Evolutionary conservation across 805 yeast species (phyloP).

Genomic region (Candida saitoana): DNA sequence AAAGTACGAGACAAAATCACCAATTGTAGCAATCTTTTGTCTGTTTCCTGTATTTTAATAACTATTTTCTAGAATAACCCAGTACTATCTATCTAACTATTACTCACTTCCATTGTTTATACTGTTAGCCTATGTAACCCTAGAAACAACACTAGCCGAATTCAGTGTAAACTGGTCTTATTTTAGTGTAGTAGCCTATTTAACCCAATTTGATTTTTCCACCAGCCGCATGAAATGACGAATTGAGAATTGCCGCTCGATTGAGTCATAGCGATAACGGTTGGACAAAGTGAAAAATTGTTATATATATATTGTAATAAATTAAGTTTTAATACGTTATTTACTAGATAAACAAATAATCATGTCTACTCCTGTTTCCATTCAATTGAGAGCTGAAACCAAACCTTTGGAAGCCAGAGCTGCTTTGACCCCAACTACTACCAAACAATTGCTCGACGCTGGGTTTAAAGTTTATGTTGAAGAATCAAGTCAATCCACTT

Average conservation of each 20-base stretch:
- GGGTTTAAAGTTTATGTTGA: slow-evolving; percentile 90
- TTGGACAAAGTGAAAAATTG: slow-evolving; percentile 2
- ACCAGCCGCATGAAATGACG: slow-evolving; percentile 1
- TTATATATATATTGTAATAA: not conserved
- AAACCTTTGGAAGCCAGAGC: slow-evolving; percentile 98
- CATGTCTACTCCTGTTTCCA: slow-evolving; percentile 42
- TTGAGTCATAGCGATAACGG: slow-evolving; percentile 5
- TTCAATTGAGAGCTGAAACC: slow-evolving; percentile 94
- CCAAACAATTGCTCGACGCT: slow-evolving; percentile 76
- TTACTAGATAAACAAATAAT: not conserved
- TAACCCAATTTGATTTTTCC: too few species aligned
- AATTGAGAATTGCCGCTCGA: slow-evolving; percentile 6
- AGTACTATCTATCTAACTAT: too few species aligned
- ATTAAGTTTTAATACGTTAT: not conserved
- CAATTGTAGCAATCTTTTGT: too few species aligned
- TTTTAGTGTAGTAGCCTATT: too few species aligned
- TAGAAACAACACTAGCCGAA: too few species aligned
- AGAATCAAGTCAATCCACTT: slow-evolving; percentile 79
- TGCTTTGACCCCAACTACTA: slow-evolving; percentile 89
- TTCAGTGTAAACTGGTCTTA: too few species aligned
- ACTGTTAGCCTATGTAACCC: too few species aligned
- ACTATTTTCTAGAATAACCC: too few species aligned
- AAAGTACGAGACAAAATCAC: too few species aligned
- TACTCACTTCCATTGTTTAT: too few species aligned
- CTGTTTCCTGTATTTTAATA: too few species aligned